A percentile compares a stretch with the other conserved stretches of the same genome.
These are phyloP conservation scores for Trichoderma koningii DNA, from an alignment of 2,329 filamentous ascomycete genomes.

Conservation along the genomic window DNA sequence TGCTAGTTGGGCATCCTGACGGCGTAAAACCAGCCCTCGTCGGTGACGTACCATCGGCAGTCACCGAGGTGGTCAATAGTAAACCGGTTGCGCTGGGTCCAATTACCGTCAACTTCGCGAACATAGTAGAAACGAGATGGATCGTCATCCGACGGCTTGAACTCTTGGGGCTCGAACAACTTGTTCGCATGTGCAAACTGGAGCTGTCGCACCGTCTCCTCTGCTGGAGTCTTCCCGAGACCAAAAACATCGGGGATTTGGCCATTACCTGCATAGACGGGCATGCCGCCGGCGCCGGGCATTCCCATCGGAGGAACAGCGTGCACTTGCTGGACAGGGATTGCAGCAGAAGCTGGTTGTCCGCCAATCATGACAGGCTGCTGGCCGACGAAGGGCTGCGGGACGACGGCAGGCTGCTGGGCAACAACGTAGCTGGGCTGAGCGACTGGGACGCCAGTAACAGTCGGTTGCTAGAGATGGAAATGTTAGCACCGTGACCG, in stretches of 20 bases:
- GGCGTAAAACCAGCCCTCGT: conserved; percentile 63
- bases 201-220: conserved; percentile 51
- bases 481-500: conserved; percentile 25
- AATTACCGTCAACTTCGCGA: conserved; percentile 62
- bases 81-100: conserved; percentile 60
- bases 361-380: conserved; percentile 41
- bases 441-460: conserved; percentile 37
- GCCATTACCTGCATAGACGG: conserved; percentile 47
- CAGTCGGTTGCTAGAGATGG: conserved; percentile 37
- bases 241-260: conserved; percentile 54
- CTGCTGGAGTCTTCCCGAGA: conserved; percentile 53
- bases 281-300: conserved; percentile 34
- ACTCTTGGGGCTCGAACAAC: conserved; percentile 61
- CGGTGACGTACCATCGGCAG: conserved; percentile 61
- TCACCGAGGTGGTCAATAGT: conserved; percentile 61
- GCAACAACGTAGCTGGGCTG: conserved; percentile 39
- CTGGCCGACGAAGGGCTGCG: conserved; percentile 39
- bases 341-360: conserved; percentile 33
- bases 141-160: conserved; percentile 63
- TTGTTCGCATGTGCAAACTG: conserved; percentile 53
- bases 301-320: conserved; percentile 35
- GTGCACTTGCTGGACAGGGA: conserved; percentile 35
- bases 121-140: conserved; percentile 62
- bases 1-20: conserved; percentile 51
- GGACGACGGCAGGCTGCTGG: conserved; percentile 39